Evolutionary conservation across 768 basidiomycete genomes (phyloP).

Genomic region (Boletus tomentosulus): DNA sequence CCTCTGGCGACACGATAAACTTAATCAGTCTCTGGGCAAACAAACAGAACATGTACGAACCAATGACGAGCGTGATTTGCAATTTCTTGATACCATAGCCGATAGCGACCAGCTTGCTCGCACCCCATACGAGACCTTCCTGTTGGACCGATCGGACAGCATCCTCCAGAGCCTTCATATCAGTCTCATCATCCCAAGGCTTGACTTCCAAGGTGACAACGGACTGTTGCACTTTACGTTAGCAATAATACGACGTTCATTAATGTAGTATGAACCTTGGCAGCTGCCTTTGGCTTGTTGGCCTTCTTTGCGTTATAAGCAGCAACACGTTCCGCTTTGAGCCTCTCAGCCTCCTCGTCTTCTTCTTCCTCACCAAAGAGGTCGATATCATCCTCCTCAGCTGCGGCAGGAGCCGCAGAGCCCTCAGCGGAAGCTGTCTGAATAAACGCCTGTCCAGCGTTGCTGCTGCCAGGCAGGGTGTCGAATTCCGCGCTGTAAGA

Average conservation of each 20-base stretch:
- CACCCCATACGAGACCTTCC: conserved; percentile 95
- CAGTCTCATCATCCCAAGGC: conserved; percentile 99
- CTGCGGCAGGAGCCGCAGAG: conserved; percentile 42
- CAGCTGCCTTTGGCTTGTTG: conserved; percentile 77
- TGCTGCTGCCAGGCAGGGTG: conserved; percentile 81
- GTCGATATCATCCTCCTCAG: conserved; percentile 70
- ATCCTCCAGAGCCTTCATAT: conserved; percentile 84
- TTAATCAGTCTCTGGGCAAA: neutral
- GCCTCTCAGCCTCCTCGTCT: conserved; percentile 77
- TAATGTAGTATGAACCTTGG: conserved; percentile 57
- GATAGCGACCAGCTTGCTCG: conserved; percentile 86
- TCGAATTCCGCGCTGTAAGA: conserved; percentile 78
- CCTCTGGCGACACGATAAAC: conserved; percentile 53
- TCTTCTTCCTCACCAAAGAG: conserved; percentile 85
- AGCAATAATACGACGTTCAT: conserved; percentile 7
- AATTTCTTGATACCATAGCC: conserved; percentile 95
- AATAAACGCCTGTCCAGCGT: conserved; percentile 70
- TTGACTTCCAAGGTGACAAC: conserved; percentile 98
- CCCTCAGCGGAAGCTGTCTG: conserved; percentile 42
- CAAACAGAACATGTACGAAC: conserved; percentile 31
- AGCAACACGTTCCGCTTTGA: conserved; percentile 91
- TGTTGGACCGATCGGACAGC: conserved; percentile 81
- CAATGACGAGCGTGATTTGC: conserved; percentile 60
- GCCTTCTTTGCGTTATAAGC: conserved; percentile 94
- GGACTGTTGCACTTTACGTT: conserved; percentile 56